These are phyloP conservation scores for Lactifluus hygrophoroides DNA, from an alignment of 768 basidiomycete genomes.

Conservation along the genomic window DNA sequence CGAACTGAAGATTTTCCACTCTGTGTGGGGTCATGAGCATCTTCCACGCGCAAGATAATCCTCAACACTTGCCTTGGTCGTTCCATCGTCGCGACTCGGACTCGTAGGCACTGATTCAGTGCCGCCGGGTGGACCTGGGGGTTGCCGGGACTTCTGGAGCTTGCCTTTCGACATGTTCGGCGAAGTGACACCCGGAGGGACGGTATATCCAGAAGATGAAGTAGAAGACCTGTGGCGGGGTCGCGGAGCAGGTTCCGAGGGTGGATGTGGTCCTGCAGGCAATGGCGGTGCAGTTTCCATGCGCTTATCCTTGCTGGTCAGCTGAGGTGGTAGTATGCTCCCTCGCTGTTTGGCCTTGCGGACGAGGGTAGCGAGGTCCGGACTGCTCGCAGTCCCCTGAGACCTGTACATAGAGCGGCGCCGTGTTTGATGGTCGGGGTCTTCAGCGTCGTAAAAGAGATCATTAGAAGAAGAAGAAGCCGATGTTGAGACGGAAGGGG, in stretches of 20 bases:
- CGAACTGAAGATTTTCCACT: constrained; percentile 55
- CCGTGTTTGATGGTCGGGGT: constrained; percentile 60
- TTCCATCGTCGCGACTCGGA: constrained; percentile 33
- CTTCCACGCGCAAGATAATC: constrained; percentile 4
- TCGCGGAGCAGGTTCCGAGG: constrained; percentile 16
- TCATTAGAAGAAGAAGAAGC: constrained; percentile 51
- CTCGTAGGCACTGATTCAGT: constrained; percentile 44
- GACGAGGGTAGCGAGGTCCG: constrained; percentile 81
- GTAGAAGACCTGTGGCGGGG: constrained; percentile 39
- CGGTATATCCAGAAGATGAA: constrained; percentile 25
- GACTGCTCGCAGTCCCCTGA: constrained; percentile 83
- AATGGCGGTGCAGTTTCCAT: constrained; percentile 39
- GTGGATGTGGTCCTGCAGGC: constrained; percentile 23
- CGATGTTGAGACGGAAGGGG: constrained; percentile 29
- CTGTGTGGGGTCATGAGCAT: constrained; percentile 26
- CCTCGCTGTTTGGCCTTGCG: constrained; percentile 74
- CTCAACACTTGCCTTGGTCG: constrained; percentile 38
- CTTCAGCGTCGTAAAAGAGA: constrained; percentile 56
- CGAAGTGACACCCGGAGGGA: constrained; percentile 25
- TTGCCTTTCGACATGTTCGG: constrained; percentile 25
- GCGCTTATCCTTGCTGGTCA: constrained; percentile 29
- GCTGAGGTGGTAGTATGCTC: constrained; percentile 33
- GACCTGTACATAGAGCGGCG: constrained; percentile 82
- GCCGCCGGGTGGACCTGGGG: constrained; percentile 24
- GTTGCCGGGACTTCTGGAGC: constrained; percentile 2